A percentile compares a stretch with the other conserved stretches of the same genome.
phyloP scores from a whole-genome alignment of 345 rosid species.

The Melastoma malabathricum region DNA sequence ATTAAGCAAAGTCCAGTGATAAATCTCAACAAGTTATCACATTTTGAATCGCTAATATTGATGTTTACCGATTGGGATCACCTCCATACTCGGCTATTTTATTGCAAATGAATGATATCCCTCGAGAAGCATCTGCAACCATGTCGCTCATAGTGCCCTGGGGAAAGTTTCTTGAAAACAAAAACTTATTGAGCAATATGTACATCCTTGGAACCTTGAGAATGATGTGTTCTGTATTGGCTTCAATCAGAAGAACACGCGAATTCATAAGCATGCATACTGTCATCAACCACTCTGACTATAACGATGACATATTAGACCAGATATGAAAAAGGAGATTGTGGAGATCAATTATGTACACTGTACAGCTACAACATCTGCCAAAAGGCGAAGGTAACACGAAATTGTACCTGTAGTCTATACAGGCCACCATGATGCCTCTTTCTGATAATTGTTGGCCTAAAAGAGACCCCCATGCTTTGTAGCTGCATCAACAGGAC shows the following conservation, averaged over 20 bases:
- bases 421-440: conserved; percentile 88
- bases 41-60: no score
- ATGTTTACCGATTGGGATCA: conserved; percentile 62
- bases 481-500: conserved; percentile 53
- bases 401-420: conserved; percentile 69
- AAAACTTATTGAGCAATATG: neutral
- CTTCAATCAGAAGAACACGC: no score
- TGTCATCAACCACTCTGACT: no score
- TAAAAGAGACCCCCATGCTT: conserved; percentile 96
- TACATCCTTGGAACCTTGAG: no score
- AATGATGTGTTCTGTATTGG: no score
- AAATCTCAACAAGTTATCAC: no score
- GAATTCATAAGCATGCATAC: no score
- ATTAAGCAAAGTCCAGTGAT: neutral
- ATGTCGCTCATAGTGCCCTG: conserved; percentile 90
- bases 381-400: conserved; percentile 1
- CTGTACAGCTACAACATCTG: no score
- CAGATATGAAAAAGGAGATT: no score
- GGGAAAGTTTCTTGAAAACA: conserved; percentile 76
- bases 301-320: no score
- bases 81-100: conserved; percentile 83
- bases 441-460: conserved; percentile 90
- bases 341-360: no score
- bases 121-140: conserved; percentile 83
- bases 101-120: conserved; percentile 77